These are phyloP conservation scores for Magnusiomyces ingens DNA, from an alignment of 1,139 yeast species.

Conservation along the genomic window DNA sequence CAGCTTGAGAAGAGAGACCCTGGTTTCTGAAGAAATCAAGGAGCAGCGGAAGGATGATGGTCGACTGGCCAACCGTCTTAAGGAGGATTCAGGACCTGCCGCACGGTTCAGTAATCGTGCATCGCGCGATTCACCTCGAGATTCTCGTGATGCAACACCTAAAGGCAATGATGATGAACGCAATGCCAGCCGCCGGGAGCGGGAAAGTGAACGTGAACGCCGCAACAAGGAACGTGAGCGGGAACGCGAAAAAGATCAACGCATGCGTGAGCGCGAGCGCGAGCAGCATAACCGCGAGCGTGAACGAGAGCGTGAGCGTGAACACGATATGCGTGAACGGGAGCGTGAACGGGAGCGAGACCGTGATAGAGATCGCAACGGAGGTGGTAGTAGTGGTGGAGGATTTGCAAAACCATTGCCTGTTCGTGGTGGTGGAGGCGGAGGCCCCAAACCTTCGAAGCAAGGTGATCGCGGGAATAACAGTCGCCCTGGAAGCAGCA, in stretches of 20 bases:
- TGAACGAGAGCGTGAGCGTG: constrained; percentile 4
- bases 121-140: neutral
- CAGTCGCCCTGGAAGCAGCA: too few relatives aligned
- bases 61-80: neutral
- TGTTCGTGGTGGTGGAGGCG: too few relatives aligned
- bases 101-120: neutral
- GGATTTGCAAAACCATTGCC: too few relatives aligned
- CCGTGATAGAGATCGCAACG: neutral
- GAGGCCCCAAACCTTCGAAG: too few relatives aligned
- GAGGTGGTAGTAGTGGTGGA: neutral
- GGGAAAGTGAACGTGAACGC: neutral
- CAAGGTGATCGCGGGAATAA: too few relatives aligned
- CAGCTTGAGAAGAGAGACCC: neutral
- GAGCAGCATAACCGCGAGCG: neutral
- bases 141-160: neutral
- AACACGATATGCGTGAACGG: neutral
- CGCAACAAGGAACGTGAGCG: constrained; percentile 1
- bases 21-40: neutral
- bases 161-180: constrained; percentile 3
- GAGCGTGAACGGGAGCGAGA: neutral
- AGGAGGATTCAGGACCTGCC: constrained; percentile 1
- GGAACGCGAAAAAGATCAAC: neutral
- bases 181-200: constrained; percentile 1
- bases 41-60: neutral
- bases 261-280: constrained; percentile 3